Evolutionary conservation across 441 rosid species (phyloP).

Genomic region (Macaranga tanarius): DNA sequence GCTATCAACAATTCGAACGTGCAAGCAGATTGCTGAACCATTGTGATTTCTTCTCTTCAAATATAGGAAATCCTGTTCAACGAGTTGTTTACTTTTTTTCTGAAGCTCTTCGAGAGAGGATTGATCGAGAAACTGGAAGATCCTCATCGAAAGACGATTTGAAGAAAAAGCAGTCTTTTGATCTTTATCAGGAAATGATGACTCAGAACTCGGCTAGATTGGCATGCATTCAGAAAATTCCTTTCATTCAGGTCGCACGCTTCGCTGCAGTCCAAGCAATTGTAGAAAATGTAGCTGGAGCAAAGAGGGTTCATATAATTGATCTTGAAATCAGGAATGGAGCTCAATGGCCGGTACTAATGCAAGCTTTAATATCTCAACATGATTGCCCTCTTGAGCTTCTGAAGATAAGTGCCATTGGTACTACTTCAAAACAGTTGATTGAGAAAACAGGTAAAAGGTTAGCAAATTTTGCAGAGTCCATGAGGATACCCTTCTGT

Average conservation of each 20-base stretch:
- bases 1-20: slow-evolving; percentile 24
- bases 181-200: slow-evolving; percentile 23
- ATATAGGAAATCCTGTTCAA: slow-evolving; percentile 28
- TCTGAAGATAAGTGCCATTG: slow-evolving; percentile 32
- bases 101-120: slow-evolving; percentile 29
- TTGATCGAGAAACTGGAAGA: slow-evolving; percentile 26
- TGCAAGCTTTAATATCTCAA: slow-evolving; percentile 35
- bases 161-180: neutral
- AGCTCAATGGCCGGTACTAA: slow-evolving; percentile 32
- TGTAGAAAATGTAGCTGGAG: slow-evolving; percentile 21
- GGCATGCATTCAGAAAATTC: slow-evolving; percentile 31
- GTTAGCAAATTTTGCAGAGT: slow-evolving; percentile 22
- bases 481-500: slow-evolving; percentile 24
- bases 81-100: slow-evolving; percentile 31
- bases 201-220: slow-evolving; percentile 1
- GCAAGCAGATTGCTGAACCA: slow-evolving; percentile 27
- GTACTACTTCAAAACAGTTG: slow-evolving; percentile 11
- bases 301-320: slow-evolving; percentile 18
- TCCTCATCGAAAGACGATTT: neutral
- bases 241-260: slow-evolving; percentile 34
- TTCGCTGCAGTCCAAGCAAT: slow-evolving; percentile 49
- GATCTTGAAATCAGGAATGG: slow-evolving; percentile 28
- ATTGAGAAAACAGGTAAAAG: slow-evolving; percentile 26
- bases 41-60: slow-evolving; percentile 17
- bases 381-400: slow-evolving; percentile 20